Base-by-base conservation (phyloP, 2,329 filamentous ascomycete genomes). In the Colletotrichum horii region DNA sequence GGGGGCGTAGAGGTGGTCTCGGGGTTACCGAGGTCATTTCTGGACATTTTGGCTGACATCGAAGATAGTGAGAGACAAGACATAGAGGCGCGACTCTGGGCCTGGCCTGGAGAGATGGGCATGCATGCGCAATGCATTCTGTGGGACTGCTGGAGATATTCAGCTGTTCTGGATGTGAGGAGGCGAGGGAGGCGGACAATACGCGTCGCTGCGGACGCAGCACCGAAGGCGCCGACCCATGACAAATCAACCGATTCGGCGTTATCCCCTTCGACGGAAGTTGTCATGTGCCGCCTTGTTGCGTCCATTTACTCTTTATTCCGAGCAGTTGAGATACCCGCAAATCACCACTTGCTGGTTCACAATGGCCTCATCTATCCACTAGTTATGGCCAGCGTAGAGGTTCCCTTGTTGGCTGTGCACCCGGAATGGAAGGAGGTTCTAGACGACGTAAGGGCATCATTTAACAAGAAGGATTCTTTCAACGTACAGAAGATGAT, bases 1-100 rank as follows among this genome's bases (percentile, higher is more conserved):
- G 64, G 68, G 16, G 77, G 78, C n/a, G 78, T 84, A 4, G 83
- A 85, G 61, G 81, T 74, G 4, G 71, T 82, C 4, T 79, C 80
- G 6, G 81, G 81, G 2, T 19, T 82, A 7, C 81, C 81, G 2
- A 78, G 81, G 12, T 77, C 74, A 16, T 77, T 82, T 0, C 72
- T 82, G 1, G 81, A 82, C 38, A 77, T 82, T 8, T 76, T 82
- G 24, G 79, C 77, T 3, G 67, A 74, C 8, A 74, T 82, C 2
- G 48, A 38, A 16, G 64, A 74, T 52, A 55, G 65, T 56, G 66
- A 71, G 3, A 30, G 61, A 15, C 38, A 71, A 5, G 69, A 74
- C 11, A 70, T 77, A 3, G 81, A 82, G 38, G 36, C 56, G 0
- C 77, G 74, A 0, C 66, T 82, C 32, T 70, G 70, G 14, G 55